Base-by-base conservation (phyloP, 2,329 filamentous ascomycete genomes). In the Colletotrichum abscissum region DNA sequence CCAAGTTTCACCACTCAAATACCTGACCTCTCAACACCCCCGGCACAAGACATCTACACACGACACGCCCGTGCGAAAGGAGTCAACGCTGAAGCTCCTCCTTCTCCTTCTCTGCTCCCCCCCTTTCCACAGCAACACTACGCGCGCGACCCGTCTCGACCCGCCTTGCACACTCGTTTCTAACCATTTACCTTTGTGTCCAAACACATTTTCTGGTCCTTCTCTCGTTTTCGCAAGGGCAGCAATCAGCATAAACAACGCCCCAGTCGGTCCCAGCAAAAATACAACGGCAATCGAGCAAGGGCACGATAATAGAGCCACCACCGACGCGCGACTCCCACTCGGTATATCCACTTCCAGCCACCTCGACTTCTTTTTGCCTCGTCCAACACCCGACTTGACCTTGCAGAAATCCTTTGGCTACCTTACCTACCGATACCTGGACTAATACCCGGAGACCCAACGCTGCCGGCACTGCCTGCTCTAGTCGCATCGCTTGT, bases 271-370 rank as follows among this genome's bases (percentile, higher is more conserved):
- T 60, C 52, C 56, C 49, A 35, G 42, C 64, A 46, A 49, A 28
- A 62, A 56, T 62, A n/a, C 56, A 52, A 49, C 33, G 30, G 56
- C 30, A 57, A 28, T 24, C 63, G 24, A 46, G 49, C 67, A 69
- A 57, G 60, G 57, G 35, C 66, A 33, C 55, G 28, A 26, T 33
- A 73, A 57, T 52, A 70, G 56, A 65, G 63, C 49, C 42, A 65
- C 57, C 46, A 63, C 60, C 71, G 19, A 71, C 56, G 57, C 67
- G 62, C 67, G 60, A 58, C 71, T 71, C 58, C 56, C 46, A 57
- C 56, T 73, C 60, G 46, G 56, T 60, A 64, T 69, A 65, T 73
- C 71, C 71, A 73, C 71, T 71, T 73, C 71, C 71, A 73, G 62
- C 71, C 71, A 73, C 71, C 71, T 49, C 55, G 14, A 67, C 70